Evolutionary conservation across 2,329 filamentous ascomycete genomes (phyloP), one percentile per base, ranked within the genome.

Genomic region (Hirsutella rhossiliensis): DNA sequence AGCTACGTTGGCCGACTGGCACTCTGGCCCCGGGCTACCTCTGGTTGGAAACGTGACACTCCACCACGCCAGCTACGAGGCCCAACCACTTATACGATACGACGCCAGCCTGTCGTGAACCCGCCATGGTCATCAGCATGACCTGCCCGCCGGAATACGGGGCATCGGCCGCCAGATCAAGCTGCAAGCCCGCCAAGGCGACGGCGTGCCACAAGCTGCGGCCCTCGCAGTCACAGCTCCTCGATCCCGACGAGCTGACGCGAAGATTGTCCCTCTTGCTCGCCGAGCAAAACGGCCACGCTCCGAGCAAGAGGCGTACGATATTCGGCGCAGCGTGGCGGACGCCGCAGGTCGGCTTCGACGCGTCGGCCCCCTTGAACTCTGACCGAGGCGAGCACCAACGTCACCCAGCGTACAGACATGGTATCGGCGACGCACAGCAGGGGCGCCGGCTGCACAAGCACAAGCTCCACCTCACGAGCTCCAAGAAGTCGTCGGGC

Each of bases 201-300:
- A 11, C 18, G 23, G 31, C 41, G 15, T 23, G 20, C 32, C 36
- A 38, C 18, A 51, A 48, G 18, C 45, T 47, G 20, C 48, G 47
- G 36, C 46, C 53, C 12, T 50, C 55, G 20, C 51, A 52, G 1
- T 55, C 62, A 11, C 51, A 57, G 29, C 58, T 63, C 2, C 58
- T 80, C 39, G 75, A 80, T 47, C 64, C 77, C 0, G 66, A 72
- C 27, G 76, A 81, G 44, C 59, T 81, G 27, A 66, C 68, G 11
- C 66, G 69, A 29, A 70, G 75, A 17, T 64, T 81, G 20, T 63
- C 65, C 41, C 49, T 66, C 11, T 69, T 80, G 17, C 59, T 75
- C 13, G 65, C 64, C 5, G 67, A 78, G 47, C 72, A 73, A 48
- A 71, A 71, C 47, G 58, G 62, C 8, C 55, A 57, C 12, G 59